Percentiles rank a stretch among this genome's conserved stretches.
Evolutionary conservation across 2,329 filamentous ascomycete genomes (phyloP).

Genomic region (Aspergillus aculeatinus): DNA sequence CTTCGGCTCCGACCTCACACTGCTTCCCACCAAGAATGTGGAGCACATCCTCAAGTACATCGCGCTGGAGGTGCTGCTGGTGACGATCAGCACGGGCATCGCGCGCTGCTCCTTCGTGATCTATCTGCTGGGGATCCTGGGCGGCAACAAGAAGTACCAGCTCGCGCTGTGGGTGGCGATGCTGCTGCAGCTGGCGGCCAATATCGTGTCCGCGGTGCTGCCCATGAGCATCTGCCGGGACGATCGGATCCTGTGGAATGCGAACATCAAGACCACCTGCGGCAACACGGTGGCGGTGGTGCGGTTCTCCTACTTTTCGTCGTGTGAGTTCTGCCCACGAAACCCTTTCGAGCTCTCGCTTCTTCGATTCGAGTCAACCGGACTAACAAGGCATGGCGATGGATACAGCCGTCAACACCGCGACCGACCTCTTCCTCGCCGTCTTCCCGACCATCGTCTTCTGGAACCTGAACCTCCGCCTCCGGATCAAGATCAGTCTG

Average conservation of each 20-base stretch:
- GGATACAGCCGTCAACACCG: conserved; percentile 24
- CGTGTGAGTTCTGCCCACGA: conserved; percentile 18
- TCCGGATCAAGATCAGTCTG: conserved; percentile 31
- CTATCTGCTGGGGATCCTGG: conserved; percentile 12
- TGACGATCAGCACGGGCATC: conserved; percentile 1
- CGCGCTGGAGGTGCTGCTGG: neutral
- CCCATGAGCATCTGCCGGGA: conserved; percentile 28
- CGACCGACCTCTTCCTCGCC: conserved; percentile 28
- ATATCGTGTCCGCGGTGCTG: conserved; percentile 24
- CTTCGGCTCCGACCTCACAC: neutral
- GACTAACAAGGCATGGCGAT: neutral
- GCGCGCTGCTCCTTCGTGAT: conserved; percentile 9
- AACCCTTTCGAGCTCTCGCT: conserved; percentile 15
- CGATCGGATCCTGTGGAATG: conserved; percentile 23
- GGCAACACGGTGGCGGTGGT: conserved; percentile 24
- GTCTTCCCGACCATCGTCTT: conserved; percentile 29
- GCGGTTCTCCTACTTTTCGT: conserved; percentile 30
- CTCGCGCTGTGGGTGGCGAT: neutral
- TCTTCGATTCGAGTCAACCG: conserved; percentile 29
- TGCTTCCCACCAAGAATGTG: neutral
- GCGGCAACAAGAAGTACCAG: neutral
- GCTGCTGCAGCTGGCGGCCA: conserved; percentile 23
- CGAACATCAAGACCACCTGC: conserved; percentile 19
- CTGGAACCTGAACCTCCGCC: conserved; percentile 35
- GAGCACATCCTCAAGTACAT: conserved; percentile 4